Evolutionary conservation across 2,329 filamentous ascomycete genomes (phyloP).

Genomic region (Nothophaeocryptopus gaeumannii): DNA sequence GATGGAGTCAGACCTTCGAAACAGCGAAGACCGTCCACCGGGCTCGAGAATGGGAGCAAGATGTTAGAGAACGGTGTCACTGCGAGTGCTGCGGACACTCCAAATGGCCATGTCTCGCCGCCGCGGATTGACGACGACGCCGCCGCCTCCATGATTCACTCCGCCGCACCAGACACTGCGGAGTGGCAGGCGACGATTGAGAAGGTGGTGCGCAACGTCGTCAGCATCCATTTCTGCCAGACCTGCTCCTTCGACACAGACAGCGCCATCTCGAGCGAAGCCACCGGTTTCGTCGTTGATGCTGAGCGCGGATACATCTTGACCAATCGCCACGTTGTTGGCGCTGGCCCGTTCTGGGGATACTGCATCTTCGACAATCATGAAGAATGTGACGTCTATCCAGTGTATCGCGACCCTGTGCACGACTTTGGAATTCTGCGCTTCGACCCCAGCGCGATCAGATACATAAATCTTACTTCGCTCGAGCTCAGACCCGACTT

Average conservation of each 20-base stretch:
- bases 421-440: constrained; percentile 97
- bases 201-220: constrained; percentile 88
- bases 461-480: constrained; percentile 88
- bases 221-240: constrained; percentile 98
- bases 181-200: constrained; percentile 98
- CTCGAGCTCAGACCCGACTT: constrained; percentile 79
- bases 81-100: constrained; percentile 31
- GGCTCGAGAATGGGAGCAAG: constrained; percentile 21
- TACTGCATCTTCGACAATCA: constrained; percentile 99
- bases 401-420: constrained; percentile 95
- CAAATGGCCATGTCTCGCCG: constrained; percentile 36
- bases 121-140: constrained; percentile 48
- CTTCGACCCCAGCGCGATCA: constrained; percentile 93
- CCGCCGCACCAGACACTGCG: constrained; percentile 60
- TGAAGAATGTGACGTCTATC: constrained; percentile 90
- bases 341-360: constrained; percentile 93
- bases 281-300: constrained; percentile 96
- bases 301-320: constrained; percentile 74
- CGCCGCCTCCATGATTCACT: constrained; percentile 42
- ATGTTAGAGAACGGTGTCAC: constrained; percentile 31
- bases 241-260: constrained; percentile 99
- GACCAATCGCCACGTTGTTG: constrained; percentile 75
- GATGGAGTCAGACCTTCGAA: constrained; percentile 35
- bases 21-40: constrained; percentile 31
- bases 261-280: constrained; percentile 85